Conservation (phyloP, 352 stramenopile genomes). For the Pythium apleroticum region DNA sequence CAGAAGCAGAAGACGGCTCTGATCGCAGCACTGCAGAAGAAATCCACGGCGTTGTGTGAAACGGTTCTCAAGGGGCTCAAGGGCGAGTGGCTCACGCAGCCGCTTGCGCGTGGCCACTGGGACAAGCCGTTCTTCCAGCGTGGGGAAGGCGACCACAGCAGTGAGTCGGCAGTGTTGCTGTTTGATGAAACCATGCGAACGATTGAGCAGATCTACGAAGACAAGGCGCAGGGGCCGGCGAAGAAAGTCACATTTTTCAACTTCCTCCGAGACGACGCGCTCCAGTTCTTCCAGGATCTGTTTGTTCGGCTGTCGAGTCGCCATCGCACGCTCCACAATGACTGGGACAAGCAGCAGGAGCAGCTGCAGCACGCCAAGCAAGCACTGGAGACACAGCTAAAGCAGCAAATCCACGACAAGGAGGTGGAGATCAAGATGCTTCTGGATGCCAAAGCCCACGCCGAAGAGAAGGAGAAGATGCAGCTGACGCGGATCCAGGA, state of each 20-base stretch:
- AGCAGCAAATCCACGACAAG: slow-evolving; percentile 48
- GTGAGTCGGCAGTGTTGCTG: slow-evolving; percentile 21
- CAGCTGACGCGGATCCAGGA: slow-evolving; percentile 42
- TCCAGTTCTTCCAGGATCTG: slow-evolving; percentile 53
- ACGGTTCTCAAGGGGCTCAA: slow-evolving; percentile 42
- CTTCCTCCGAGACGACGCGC: slow-evolving; percentile 56
- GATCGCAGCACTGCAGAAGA: slow-evolving; percentile 58
- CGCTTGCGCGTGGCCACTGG: slow-evolving; percentile 45
- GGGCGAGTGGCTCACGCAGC: slow-evolving; percentile 37
- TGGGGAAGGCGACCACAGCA: background rate
- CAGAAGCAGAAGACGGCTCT: slow-evolving; percentile 51
- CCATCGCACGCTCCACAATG: slow-evolving; percentile 24
- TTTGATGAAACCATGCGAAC: slow-evolving; percentile 45
- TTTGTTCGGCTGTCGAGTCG: slow-evolving; percentile 39
- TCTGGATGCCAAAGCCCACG: slow-evolving; percentile 41
- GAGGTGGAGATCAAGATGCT: slow-evolving; percentile 45
- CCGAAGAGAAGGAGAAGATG: slow-evolving; percentile 56
- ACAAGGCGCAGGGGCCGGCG: slow-evolving; percentile 53
- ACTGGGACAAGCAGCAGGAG: slow-evolving; percentile 32
- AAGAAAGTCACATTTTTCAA: slow-evolving; percentile 71
- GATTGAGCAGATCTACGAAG: slow-evolving; percentile 60
- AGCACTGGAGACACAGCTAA: slow-evolving; percentile 41
- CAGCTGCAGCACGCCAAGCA: slow-evolving; percentile 41
- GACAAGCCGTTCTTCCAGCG: slow-evolving; percentile 25
- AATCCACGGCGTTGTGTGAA: slow-evolving; percentile 55